Evolutionary conservation across 768 basidiomycete species (phyloP).

Genomic region (Fomitopsis pulvina): DNA sequence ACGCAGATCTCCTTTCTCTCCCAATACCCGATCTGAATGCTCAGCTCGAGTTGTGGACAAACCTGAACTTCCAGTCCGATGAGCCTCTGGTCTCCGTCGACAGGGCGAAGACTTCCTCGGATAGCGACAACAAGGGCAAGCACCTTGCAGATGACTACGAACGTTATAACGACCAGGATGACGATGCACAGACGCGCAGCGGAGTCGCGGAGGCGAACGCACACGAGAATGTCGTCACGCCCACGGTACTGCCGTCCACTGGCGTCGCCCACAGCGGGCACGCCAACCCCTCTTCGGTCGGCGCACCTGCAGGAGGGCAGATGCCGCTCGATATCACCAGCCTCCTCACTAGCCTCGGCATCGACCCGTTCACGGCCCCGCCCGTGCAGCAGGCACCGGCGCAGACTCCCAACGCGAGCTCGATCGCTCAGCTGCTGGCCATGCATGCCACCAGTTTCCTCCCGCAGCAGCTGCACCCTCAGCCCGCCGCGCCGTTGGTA

Average conservation of each 20-base stretch:
- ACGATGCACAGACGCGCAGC: slow-evolving; percentile 28
- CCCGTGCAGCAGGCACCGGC: slow-evolving; percentile 25
- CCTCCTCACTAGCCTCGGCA: slow-evolving; percentile 32
- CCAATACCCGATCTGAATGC: slow-evolving; percentile 70
- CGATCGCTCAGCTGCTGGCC: slow-evolving; percentile 66
- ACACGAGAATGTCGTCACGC: slow-evolving; percentile 55
- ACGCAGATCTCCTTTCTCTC: slow-evolving; percentile 56
- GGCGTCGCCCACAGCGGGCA: slow-evolving; percentile 10
- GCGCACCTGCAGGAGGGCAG: slow-evolving; percentile 21
- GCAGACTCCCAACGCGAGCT: slow-evolving; percentile 31
- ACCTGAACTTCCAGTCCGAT: slow-evolving; percentile 72
- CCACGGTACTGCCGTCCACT: slow-evolving; percentile 32
- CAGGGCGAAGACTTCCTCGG: slow-evolving; percentile 3
- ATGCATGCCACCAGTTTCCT: slow-evolving; percentile 38
- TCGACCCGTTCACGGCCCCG: slow-evolving; percentile 36
- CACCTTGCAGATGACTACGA: slow-evolving; percentile 19
- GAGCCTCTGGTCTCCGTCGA: slow-evolving; percentile 41
- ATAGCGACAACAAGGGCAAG: slow-evolving; percentile 29
- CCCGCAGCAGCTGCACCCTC: slow-evolving; percentile 6
- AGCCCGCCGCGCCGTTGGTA: background rate
- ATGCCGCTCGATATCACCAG: slow-evolving; percentile 38
- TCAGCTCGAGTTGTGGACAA: slow-evolving; percentile 81
- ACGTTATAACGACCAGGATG: slow-evolving; percentile 38
- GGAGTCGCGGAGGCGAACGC: slow-evolving; percentile 42
- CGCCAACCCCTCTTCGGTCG: slow-evolving; percentile 30